Evolutionary conservation across 2,329 filamentous ascomycete genomes (phyloP).

Genomic region (Venturia pyrina): DNA sequence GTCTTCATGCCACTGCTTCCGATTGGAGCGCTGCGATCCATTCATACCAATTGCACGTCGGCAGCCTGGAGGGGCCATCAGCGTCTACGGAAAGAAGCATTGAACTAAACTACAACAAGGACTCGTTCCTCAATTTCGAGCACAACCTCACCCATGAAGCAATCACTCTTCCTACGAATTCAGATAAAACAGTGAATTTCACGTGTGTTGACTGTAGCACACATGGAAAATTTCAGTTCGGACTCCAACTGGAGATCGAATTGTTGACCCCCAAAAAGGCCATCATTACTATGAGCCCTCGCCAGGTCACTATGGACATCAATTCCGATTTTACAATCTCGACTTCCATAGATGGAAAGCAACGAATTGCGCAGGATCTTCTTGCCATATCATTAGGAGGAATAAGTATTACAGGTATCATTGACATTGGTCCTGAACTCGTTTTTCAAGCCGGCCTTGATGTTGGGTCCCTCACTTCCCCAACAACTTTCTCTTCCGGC

Average conservation of each 20-base stretch:
- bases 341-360: neutral
- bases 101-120: neutral
- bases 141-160: neutral
- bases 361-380: slow-evolving; percentile 12
- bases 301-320: neutral
- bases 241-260: neutral
- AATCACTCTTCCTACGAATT: neutral
- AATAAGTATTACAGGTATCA: slow-evolving; percentile 17
- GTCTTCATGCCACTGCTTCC: slow-evolving; percentile 12
- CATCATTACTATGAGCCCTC: neutral
- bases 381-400: slow-evolving; percentile 14
- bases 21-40: slow-evolving; percentile 17
- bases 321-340: neutral
- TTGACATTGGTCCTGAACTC: slow-evolving; percentile 18
- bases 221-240: neutral
- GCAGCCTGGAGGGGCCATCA: neutral
- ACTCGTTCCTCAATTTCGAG: neutral
- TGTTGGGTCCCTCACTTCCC: slow-evolving; percentile 8
- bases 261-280: neutral
- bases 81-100: neutral
- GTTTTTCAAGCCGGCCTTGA: slow-evolving; percentile 16
- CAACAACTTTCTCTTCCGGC: neutral
- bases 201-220: neutral
- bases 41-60: slow-evolving; percentile 19
- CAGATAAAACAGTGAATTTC: neutral